phyloP scores from a whole-genome alignment of 176 grass and related monocot genomes.

The Lolium multiflorum region DNA sequence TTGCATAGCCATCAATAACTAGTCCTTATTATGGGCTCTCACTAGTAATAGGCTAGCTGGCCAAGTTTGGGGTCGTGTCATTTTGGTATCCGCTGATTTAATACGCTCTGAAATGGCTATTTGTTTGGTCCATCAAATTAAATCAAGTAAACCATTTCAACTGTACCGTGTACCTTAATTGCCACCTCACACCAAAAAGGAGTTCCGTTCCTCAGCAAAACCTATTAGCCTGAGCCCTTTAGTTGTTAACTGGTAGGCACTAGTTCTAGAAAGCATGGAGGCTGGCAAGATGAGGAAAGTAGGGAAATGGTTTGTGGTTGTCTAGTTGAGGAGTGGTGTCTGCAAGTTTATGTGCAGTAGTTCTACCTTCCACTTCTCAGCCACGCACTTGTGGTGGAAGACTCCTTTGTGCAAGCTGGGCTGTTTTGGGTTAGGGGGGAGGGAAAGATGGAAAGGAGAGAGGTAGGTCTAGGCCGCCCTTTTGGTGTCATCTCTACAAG shows the following conservation, averaged over 20 bases:
- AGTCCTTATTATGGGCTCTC: slow-evolving; percentile 20
- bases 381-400: slow-evolving; percentile 67
- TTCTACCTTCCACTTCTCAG: slow-evolving; percentile 63
- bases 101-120: slow-evolving; percentile 35
- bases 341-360: slow-evolving; percentile 54
- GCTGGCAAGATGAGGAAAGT: slow-evolving; percentile 54
- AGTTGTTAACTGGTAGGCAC: slow-evolving; percentile 57
- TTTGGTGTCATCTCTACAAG: slow-evolving; percentile 43
- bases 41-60: slow-evolving; percentile 36
- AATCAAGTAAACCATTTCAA: slow-evolving; percentile 40
- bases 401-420: slow-evolving; percentile 49
- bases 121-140: slow-evolving; percentile 29
- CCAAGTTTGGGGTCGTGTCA: slow-evolving; percentile 29
- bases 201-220: slow-evolving; percentile 35
- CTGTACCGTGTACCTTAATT: slow-evolving; percentile 44
- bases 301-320: slow-evolving; percentile 60
- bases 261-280: slow-evolving; percentile 58
- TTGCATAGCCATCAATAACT: slow-evolving; percentile 31
- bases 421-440: slow-evolving; percentile 48
- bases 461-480: slow-evolving; percentile 47
- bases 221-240: slow-evolving; percentile 33
- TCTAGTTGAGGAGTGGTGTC: slow-evolving; percentile 52
- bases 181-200: slow-evolving; percentile 37
- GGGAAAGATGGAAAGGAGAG: slow-evolving; percentile 54
- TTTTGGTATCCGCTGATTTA: slow-evolving; percentile 23